Evolutionary conservation across 495 filamentous ascomycete genomes (phyloP).

Genomic region (Penicillium subrubescens): DNA sequence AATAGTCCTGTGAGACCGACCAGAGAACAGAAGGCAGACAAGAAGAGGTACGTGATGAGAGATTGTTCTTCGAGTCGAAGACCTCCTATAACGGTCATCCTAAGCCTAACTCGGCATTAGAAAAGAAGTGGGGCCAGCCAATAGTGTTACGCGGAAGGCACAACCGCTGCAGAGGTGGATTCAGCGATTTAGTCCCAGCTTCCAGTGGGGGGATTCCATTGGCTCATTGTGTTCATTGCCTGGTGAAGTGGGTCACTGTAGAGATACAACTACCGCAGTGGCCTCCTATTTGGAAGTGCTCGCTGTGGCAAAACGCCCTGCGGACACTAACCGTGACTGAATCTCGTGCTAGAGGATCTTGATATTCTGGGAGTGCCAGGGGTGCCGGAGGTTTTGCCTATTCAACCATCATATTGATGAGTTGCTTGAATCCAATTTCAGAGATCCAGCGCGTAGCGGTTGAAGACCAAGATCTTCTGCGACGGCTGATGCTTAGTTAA

Average conservation of each 20-base stretch:
- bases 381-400: no score
- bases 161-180: no score
- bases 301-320: background rate
- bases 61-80: background rate
- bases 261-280: background rate
- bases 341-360: background rate
- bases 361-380: no score
- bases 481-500: no score
- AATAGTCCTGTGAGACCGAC: background rate
- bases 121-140: no score
- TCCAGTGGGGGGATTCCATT: background rate
- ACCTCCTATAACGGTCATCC: background rate
- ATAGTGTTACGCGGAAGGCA: no score
- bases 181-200: no score
- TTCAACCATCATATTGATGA: no score
- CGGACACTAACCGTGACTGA: no score
- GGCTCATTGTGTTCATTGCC: conserved; percentile 1
- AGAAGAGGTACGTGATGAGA: background rate
- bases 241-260: background rate
- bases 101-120: background rate
- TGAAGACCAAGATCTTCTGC: no score
- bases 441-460: no score
- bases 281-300: background rate
- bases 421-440: no score
- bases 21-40: background rate